phyloP scores from a whole-genome alignment of 352 stramenopile genomes.

The Elongisporangium senticosum region DNA sequence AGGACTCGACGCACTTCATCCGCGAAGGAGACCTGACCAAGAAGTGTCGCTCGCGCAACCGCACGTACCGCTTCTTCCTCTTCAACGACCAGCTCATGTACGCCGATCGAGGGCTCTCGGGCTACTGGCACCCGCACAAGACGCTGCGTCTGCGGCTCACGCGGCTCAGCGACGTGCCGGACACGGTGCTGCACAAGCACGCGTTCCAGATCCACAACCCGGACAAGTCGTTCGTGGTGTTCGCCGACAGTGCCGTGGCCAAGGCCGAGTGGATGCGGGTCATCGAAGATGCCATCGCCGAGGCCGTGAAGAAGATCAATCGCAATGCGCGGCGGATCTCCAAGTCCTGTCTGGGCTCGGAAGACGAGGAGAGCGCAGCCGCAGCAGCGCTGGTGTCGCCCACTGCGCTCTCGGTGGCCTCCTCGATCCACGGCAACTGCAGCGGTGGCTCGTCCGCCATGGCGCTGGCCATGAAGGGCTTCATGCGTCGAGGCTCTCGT shows the following conservation, averaged over 20 bases:
- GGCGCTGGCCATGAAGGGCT: conserved; percentile 35
- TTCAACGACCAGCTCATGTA: conserved; percentile 87
- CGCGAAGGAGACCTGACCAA: conserved; percentile 94
- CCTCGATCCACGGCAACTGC: neutral
- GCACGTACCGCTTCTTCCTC: conserved; percentile 84
- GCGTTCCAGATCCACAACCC: conserved; percentile 85
- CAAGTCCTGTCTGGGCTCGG: neutral
- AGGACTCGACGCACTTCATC: conserved; percentile 94
- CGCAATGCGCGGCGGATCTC: conserved; percentile 62
- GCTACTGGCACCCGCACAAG: conserved; percentile 83
- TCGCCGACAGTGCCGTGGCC: conserved; percentile 47
- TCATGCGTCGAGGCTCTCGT: conserved; percentile 47
- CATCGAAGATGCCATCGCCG: conserved; percentile 67
- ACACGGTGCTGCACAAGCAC: conserved; percentile 65
- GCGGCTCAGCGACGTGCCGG: conserved; percentile 68
- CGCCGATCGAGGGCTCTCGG: conserved; percentile 70
- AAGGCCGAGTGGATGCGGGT: conserved; percentile 83
- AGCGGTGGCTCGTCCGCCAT: conserved; percentile 7
- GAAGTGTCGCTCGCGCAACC: conserved; percentile 86
- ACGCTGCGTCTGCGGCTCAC: conserved; percentile 79
- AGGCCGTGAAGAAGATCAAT: conserved; percentile 75
- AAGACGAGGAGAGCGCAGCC: conserved; percentile 14
- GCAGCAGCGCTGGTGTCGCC: conserved; percentile 8
- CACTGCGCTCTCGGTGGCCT: conserved; percentile 3
- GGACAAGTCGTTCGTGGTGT: conserved; percentile 81